Base-by-base conservation (phyloP, 176 grass and related monocot genomes). In the Musa beccarii region DNA sequence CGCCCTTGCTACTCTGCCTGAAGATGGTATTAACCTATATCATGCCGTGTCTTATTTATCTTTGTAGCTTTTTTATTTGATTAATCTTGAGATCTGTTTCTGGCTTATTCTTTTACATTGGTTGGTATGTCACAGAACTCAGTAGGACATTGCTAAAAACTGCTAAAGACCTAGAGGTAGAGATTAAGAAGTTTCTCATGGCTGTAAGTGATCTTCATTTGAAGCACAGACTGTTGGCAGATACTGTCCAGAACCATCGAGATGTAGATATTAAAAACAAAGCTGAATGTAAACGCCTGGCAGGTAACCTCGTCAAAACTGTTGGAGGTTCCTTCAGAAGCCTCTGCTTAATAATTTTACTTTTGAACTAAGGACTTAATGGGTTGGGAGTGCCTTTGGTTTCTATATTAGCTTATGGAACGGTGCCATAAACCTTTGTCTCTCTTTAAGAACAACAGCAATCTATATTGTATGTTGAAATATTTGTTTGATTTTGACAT, bases 191-290 rank as follows among this genome's bases (percentile, higher is more conserved):
- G 51, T 79, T 81, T 75, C 69, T 92, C 59, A 54, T 59, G 23
- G 62, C 59, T 66, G 53, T 92, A 23, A 74, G 81, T 90, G 82
- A 89, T 81, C 80, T 96, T 81, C 87, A 96, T 75, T 90, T 90
- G 77, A 88, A 82, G 75, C 93, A 96, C 81, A 86, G 63, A 52
- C 79, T 83, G 63, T 73, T 92, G 65, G 76, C 83, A 79, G 77
- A 77, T 52, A 81, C 80, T 54, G 75, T 83, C 56, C 89, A 88
- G 26, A 79, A 88, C 49, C 81, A 88, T 57, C 86, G 77, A 83
- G 86, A 90, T 79, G 66, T 17, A 1, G 86, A 65, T 81, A 73
- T 79, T 54, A 80, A 53, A 81, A 83, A 79, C 69, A 96, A 83
- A 79, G 85, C 83, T 75, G 84, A 92, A 79, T 86, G 86, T 63